Percentiles rank a stretch among this genome's conserved stretches.
Evolutionary conservation across 2,329 filamentous ascomycete species (phyloP).

Genomic region (Neoscytalidium dimidiatum): DNA sequence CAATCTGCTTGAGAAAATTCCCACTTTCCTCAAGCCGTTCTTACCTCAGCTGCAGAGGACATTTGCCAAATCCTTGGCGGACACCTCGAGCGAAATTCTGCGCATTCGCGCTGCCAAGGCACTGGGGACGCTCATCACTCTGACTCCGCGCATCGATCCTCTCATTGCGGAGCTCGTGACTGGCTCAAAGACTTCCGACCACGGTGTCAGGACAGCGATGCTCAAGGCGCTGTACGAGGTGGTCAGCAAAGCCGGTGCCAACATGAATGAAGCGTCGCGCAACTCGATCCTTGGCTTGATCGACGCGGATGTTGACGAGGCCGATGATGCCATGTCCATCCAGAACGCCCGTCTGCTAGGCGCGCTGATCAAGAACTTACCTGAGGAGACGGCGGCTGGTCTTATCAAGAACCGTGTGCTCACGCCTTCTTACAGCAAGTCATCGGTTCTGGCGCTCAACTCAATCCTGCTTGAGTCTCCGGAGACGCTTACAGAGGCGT

Average conservation of each 20-base stretch:
- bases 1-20: conserved; percentile 95
- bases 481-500: conserved; percentile 65
- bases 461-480: conserved; percentile 83
- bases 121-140: conserved; percentile 89
- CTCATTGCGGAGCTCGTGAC: conserved; percentile 90
- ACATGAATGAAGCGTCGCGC: conserved; percentile 91
- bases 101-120: conserved; percentile 89
- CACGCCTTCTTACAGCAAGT: conserved; percentile 70
- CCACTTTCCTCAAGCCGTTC: conserved; percentile 92
- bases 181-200: conserved; percentile 87
- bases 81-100: conserved; percentile 85
- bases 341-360: conserved; percentile 90
- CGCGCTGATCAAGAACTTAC: conserved; percentile 83
- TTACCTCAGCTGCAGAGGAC: conserved; percentile 94
- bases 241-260: conserved; percentile 87
- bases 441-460: conserved; percentile 85
- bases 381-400: conserved; percentile 65
- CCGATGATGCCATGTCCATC: conserved; percentile 75
- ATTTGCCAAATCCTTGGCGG: conserved; percentile 93
- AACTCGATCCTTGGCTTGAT: conserved; percentile 85
- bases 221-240: conserved; percentile 95
- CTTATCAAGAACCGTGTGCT: conserved; percentile 74
- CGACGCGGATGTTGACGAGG: conserved; percentile 77
- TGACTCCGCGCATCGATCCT: conserved; percentile 93
- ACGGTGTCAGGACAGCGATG: conserved; percentile 92